Conservation (phyloP, 805 yeast genomes). For the Candida maesae region DNA sequence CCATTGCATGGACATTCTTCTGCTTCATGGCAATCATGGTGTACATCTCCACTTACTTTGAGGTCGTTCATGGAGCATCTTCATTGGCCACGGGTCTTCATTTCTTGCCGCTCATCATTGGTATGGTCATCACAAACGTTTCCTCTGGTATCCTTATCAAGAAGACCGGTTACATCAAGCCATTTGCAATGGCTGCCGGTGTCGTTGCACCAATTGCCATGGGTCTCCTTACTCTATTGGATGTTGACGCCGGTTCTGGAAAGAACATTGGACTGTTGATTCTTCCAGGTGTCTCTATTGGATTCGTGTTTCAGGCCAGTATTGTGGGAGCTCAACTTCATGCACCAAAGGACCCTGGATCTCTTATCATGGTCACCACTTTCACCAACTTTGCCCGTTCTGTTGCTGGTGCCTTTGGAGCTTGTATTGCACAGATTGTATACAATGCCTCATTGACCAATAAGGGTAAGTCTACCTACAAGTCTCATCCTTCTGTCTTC, state of each 20-base stretch:
- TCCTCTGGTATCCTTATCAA: conserved; percentile 28
- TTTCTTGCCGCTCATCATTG: conserved; percentile 39
- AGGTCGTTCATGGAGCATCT: conserved; percentile 32
- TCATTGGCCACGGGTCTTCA: conserved; percentile 44
- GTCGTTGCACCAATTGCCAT: conserved; percentile 30
- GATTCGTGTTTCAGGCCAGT: conserved; percentile 31
- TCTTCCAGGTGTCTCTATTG: conserved; percentile 34
- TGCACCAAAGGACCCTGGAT: conserved; percentile 48
- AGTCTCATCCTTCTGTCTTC: not conserved
- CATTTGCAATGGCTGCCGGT: conserved; percentile 30
- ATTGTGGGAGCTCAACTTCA: conserved; percentile 30
- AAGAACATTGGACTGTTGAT: conserved; percentile 35
- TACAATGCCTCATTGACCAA: conserved; percentile 28
- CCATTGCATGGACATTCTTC: conserved; percentile 1
- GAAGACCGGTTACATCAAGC: conserved; percentile 33
- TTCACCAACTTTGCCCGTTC: conserved; percentile 38
- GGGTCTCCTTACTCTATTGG: conserved; percentile 32
- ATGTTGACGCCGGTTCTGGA: conserved; percentile 26
- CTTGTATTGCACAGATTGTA: conserved; percentile 37
- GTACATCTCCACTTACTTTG: conserved; percentile 8
- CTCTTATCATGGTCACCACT: conserved; percentile 42
- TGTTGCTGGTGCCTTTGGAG: conserved; percentile 41
- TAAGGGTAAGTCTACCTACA: conserved; percentile 1
- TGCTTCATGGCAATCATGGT: conserved; percentile 5
- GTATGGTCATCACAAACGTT: conserved; percentile 29